phyloP scores from a whole-genome alignment of 495 filamentous ascomycete genomes.

The Trichocladium antarcticum region DNA sequence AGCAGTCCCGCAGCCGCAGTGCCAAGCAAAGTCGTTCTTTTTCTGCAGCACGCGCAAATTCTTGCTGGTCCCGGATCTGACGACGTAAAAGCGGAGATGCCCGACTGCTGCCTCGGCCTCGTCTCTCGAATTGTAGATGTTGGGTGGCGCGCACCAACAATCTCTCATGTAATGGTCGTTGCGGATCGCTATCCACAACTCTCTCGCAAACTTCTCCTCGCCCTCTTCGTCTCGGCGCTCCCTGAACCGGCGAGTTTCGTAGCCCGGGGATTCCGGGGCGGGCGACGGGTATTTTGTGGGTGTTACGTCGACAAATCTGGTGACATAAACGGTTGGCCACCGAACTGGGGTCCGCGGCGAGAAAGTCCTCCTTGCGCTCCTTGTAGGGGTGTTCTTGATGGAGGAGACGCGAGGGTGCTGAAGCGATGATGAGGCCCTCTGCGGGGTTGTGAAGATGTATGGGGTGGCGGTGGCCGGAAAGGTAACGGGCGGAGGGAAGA shows the following conservation, averaged over 20 bases:
- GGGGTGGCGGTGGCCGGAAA: slow-evolving; percentile 1
- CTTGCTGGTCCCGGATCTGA: background rate
- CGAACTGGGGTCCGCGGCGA: background rate
- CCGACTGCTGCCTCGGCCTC: slow-evolving; percentile 17
- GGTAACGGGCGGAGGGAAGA: slow-evolving; percentile 7
- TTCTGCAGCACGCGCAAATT: slow-evolving; percentile 19
- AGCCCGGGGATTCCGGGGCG: slow-evolving; percentile 3
- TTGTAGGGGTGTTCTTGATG: slow-evolving; percentile 1
- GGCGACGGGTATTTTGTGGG: background rate
- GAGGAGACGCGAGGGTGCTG: slow-evolving; percentile 2
- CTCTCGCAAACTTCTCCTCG: slow-evolving; percentile 14
- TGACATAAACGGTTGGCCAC: background rate
- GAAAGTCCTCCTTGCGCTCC: background rate
- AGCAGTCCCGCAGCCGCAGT: slow-evolving; percentile 17
- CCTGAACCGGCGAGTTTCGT: slow-evolving; percentile 7
- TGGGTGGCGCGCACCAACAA: slow-evolving; percentile 18
- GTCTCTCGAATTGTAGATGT: slow-evolving; percentile 15
- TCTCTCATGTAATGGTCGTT: slow-evolving; percentile 22
- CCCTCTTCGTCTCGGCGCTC: slow-evolving; percentile 11
- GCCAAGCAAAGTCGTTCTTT: slow-evolving; percentile 16
- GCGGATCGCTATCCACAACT: slow-evolving; percentile 17
- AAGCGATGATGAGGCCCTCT: background rate
- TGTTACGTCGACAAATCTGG: slow-evolving; percentile 2
- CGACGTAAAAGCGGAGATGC: slow-evolving; percentile 24
- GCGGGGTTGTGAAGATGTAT: background rate